Conservation (phyloP, 805 yeast genomes). For the Schwanniomyces yamadae region DNA sequence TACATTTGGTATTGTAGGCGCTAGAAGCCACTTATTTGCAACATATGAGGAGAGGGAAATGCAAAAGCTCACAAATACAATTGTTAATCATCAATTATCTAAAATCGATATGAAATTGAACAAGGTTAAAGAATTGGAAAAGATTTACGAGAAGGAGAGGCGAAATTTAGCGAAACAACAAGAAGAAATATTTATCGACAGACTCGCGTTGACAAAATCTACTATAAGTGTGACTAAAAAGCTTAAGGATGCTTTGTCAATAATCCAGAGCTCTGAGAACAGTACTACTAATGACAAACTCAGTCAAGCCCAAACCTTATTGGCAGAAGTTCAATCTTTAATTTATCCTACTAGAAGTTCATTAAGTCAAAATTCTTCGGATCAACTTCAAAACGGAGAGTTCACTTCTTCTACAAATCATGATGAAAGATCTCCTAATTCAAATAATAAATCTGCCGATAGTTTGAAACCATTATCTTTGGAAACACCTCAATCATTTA, state of each 20-base stretch:
- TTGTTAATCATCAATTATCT: constrained; percentile 60
- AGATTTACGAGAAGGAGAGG: constrained; percentile 62
- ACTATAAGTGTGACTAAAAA: constrained; percentile 52
- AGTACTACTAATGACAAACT: constrained; percentile 8
- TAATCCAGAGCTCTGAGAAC: constrained; percentile 11
- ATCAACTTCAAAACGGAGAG: constrained; percentile 3
- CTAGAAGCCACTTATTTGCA: constrained; percentile 76
- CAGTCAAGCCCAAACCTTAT: constrained; percentile 14
- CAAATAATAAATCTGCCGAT: constrained; percentile 3
- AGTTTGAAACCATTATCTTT: constrained; percentile 36
- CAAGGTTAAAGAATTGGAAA: constrained; percentile 61
- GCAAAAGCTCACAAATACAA: constrained; percentile 54
- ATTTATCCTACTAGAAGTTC: constrained; percentile 30
- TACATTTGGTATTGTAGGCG: constrained; percentile 76
- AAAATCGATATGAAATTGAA: constrained; percentile 64
- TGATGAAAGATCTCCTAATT: constrained; percentile 6
- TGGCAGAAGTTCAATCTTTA: constrained; percentile 32
- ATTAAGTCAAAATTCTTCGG: constrained; percentile 15
- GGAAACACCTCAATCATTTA: constrained; percentile 41
- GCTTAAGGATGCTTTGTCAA: constrained; percentile 34
- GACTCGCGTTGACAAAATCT: constrained; percentile 63
- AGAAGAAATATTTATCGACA: constrained; percentile 63
- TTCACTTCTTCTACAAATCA: background rate
- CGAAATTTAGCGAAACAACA: constrained; percentile 59
- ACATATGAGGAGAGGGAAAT: constrained; percentile 77